These are phyloP conservation scores for Yamadazyma scolyti DNA, from an alignment of 805 yeast species.

Conservation along the genomic window DNA sequence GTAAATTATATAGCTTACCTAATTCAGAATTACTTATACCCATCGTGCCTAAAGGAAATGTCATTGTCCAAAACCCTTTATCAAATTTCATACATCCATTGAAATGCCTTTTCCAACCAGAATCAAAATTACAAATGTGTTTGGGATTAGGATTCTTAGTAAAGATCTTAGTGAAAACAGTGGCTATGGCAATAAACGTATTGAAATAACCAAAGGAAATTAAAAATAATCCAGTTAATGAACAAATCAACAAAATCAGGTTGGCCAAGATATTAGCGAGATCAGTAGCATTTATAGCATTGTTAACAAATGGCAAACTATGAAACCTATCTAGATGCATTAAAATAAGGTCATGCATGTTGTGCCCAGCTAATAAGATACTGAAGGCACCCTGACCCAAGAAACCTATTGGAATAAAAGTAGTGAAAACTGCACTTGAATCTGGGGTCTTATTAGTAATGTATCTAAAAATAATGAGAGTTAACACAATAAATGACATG, in stretches of 20 bases:
- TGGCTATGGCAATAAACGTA: constrained; percentile 31
- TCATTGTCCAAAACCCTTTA: constrained; percentile 58
- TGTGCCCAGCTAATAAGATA: constrained; percentile 51
- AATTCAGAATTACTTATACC: constrained; percentile 55
- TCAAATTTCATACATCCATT: constrained; percentile 17
- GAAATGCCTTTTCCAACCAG: constrained; percentile 8
- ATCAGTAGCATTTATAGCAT: constrained; percentile 1
- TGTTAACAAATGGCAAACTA: constrained; percentile 1
- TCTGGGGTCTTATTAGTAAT: constrained; percentile 58
- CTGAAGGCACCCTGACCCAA: constrained; percentile 83
- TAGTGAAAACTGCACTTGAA: constrained; percentile 52
- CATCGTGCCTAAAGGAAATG: constrained; percentile 90
- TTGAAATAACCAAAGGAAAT: constrained; percentile 56
- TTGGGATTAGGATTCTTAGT: constrained; percentile 22
- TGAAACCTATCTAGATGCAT: neutral
- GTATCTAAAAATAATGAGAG: constrained; percentile 59
- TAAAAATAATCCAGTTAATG: constrained; percentile 41
- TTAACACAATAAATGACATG: constrained; percentile 52
- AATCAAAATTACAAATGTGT: constrained; percentile 14
- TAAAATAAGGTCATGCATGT: constrained; percentile 22
- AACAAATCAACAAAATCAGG: constrained; percentile 10
- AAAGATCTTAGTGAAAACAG: constrained; percentile 42
- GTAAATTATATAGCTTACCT: constrained; percentile 43
- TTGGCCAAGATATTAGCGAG: neutral
- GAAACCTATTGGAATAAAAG: constrained; percentile 78